Percentiles rank a stretch among this genome's conserved stretches.
phyloP scores from a whole-genome alignment of 495 filamentous ascomycete species.

The Aspergillus avenaceus region DNA sequence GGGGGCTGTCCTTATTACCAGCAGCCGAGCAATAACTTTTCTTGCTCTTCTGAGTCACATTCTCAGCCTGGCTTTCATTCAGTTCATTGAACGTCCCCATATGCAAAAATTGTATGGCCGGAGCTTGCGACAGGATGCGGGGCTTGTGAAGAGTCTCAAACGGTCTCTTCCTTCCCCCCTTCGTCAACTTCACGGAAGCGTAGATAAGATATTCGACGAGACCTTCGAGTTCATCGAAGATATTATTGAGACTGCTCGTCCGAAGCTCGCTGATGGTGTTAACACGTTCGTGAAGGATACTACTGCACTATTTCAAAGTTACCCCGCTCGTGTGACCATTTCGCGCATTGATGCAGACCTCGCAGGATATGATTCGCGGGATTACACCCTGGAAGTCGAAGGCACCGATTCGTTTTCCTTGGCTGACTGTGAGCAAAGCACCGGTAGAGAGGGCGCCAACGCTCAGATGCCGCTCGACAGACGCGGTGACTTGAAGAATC shows the following conservation, averaged over 20 bases:
- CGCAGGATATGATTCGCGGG: conserved; percentile 75
- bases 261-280: conserved; percentile 82
- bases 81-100: conserved; percentile 91
- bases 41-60: conserved; percentile 83
- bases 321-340: conserved; percentile 84
- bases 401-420: conserved; percentile 54
- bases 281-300: conserved; percentile 86
- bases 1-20: conserved; percentile 90
- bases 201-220: conserved; percentile 82
- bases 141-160: conserved; percentile 84
- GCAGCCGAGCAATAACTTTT: conserved; percentile 76
- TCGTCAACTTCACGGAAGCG: conserved; percentile 69
- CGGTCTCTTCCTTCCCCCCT: conserved; percentile 82
- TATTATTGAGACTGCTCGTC: conserved; percentile 79
- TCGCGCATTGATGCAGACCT: conserved; percentile 76
- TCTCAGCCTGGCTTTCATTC: conserved; percentile 80
- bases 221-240: conserved; percentile 87
- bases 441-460: conserved; percentile 47
- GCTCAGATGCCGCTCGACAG: conserved; percentile 47
- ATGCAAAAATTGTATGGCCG: conserved; percentile 97
- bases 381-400: conserved; percentile 74
- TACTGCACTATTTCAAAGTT: conserved; percentile 79
- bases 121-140: conserved; percentile 78
- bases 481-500: conserved; percentile 60
- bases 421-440: conserved; percentile 44